Base-by-base conservation (phyloP, 179 eudicot species). In the Carnegiea gigantea region DNA sequence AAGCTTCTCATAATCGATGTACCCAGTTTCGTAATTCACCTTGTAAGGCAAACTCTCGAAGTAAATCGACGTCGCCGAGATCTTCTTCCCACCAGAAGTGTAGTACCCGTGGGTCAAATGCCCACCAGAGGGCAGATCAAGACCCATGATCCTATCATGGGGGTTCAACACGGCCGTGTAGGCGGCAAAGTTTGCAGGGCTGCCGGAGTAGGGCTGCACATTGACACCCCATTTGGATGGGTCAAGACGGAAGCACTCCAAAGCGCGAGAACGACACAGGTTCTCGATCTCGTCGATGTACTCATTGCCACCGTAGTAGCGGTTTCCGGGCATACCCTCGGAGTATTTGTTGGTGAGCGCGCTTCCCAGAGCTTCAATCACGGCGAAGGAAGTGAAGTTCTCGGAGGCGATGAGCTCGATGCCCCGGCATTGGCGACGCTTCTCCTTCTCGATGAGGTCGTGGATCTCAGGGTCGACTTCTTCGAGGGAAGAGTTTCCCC, bases 381-480 rank as follows among this genome's bases (percentile, higher is more conserved):
- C 98, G 57, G 98, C 98, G 83, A 91, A 92, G 2, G 98, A 95
- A 7, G 98, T 93, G 96, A 95, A 95, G 60, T 95, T 95, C 54
- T 95, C 98, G 24, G 98, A 95, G 28, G 98, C 98, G 62, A 95
- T 95, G n/a, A 93, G 92, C 85, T 95, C 97, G 80, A 95, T 95
- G 0, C 98, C 98, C 6, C 84, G 82, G 77, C 92, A 88, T 78
- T 95, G 97, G 1, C 98, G 89, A 70, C 91, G 91, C 60, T 95
- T 95, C 76, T 95, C 98, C 75, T 92, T 90, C 83, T 95, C 97
- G 70, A 95, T 95, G 0, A 92, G 93, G 88, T 92, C 93, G 78
- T 88, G 82, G 86, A 95, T 93, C 38, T 95, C 96, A 0, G 95
- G 96, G 84, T 95, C 98, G 21, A 91, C 81, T 38, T 85, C 71